Evolutionary conservation across 1,139 yeast genomes (phyloP).

Genomic region (Geotrichum histeridarum): DNA sequence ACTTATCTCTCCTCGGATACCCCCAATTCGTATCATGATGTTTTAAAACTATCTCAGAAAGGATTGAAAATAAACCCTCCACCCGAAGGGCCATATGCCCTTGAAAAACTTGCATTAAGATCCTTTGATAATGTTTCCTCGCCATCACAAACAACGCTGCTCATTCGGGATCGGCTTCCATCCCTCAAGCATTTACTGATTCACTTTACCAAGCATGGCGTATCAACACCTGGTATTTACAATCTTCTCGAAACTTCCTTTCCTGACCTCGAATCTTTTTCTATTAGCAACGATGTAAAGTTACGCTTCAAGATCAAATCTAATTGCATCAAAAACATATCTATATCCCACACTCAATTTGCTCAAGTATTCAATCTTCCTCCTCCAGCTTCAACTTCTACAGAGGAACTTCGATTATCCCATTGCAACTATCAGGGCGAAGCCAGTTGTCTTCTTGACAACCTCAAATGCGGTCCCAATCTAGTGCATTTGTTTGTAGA

Average conservation of each 20-base stretch:
- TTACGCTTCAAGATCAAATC: background rate
- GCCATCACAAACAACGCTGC: background rate
- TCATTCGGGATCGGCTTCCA: background rate
- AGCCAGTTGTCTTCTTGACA: background rate
- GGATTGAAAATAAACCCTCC: background rate
- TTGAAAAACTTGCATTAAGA: background rate
- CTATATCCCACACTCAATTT: background rate
- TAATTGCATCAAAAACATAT: background rate
- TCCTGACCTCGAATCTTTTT: background rate
- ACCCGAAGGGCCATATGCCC: background rate
- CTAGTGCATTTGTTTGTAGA: constrained; percentile 11
- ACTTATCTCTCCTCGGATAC: background rate
- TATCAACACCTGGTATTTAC: background rate
- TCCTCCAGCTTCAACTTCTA: background rate
- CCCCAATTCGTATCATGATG: constrained; percentile 8
- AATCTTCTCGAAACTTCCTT: background rate
- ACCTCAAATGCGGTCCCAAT: constrained; percentile 9
- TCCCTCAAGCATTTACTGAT: background rate
- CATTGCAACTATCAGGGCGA: background rate
- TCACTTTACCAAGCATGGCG: background rate
- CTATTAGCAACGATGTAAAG: background rate
- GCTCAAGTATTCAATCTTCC: background rate
- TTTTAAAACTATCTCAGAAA: no score
- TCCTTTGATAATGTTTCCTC: background rate
- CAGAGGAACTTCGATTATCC: constrained; percentile 5